Conservation (phyloP, 345 rosid genomes). For the Arabidopsis thaliana region TAIR10.1 NC_003075.7:7039001-7039500, state of each 20-base stretch:
- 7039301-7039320: conserved; percentile 65
- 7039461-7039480: not conserved
- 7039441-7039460: conserved; percentile 58
- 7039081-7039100: too few species aligned
- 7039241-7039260: not conserved
- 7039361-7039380: conserved; percentile 73
- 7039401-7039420: conserved; percentile 67
- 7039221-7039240: not conserved
- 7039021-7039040: not conserved
- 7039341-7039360: conserved; percentile 66
- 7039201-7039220: too few species aligned
- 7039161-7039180: not conserved
- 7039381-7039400: conserved; percentile 66
- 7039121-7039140: not conserved
- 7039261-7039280: too few species aligned
- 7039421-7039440: conserved; percentile 64
- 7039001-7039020: not conserved
- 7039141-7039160: not conserved
- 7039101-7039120: not conserved
- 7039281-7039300: too few species aligned
- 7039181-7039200: not conserved
- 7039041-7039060: not conserved
- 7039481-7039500: conserved; percentile 3
- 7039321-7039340: conserved; percentile 53
- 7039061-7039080: not conserved